Percentiles rank a stretch among this genome's conserved stretches.
Conservation (phyloP, 2,329 filamentous ascomycete species). For the Sordariomycetes sp. region DNA sequence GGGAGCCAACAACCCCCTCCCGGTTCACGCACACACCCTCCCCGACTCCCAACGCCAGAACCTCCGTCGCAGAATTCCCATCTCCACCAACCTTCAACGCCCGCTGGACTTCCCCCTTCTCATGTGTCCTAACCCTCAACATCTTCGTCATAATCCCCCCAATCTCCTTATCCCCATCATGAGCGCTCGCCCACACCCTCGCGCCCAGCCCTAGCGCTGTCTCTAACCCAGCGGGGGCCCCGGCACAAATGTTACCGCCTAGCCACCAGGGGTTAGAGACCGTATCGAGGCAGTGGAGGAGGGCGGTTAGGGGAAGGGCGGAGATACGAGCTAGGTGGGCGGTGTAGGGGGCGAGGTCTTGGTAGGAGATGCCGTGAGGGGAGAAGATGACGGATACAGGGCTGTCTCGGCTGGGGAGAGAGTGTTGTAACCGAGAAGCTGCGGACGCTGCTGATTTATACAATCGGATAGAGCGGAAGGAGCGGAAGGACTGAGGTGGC, state of each 20-base stretch:
- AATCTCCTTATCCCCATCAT: slow-evolving; percentile 45
- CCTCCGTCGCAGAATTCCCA: slow-evolving; percentile 17
- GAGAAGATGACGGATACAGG: slow-evolving; percentile 49
- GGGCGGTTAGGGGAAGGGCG: slow-evolving; percentile 47
- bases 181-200: slow-evolving; percentile 45
- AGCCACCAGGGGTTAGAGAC: slow-evolving; percentile 48
- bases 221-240: slow-evolving; percentile 41
- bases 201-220: slow-evolving; percentile 40
- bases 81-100: slow-evolving; percentile 1
- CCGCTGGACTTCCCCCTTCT: slow-evolving; percentile 27
- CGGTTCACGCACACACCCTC: slow-evolving; percentile 27
- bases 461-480: slow-evolving; percentile 20
- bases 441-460: slow-evolving; percentile 10
- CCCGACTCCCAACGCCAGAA: slow-evolving; percentile 25
- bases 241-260: slow-evolving; percentile 43
- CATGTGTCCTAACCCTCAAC: slow-evolving; percentile 31
- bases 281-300: slow-evolving; percentile 51
- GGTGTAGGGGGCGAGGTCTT: slow-evolving; percentile 39
- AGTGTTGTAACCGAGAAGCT: background rate
- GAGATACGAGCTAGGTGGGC: slow-evolving; percentile 40
- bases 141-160: slow-evolving; percentile 35
- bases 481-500: slow-evolving; percentile 17
- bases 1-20: slow-evolving; percentile 16
- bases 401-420: background rate
- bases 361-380: slow-evolving; percentile 46